phyloP scores from a whole-genome alignment of 305 asterid genomes.

The Withania somnifera region DNA sequence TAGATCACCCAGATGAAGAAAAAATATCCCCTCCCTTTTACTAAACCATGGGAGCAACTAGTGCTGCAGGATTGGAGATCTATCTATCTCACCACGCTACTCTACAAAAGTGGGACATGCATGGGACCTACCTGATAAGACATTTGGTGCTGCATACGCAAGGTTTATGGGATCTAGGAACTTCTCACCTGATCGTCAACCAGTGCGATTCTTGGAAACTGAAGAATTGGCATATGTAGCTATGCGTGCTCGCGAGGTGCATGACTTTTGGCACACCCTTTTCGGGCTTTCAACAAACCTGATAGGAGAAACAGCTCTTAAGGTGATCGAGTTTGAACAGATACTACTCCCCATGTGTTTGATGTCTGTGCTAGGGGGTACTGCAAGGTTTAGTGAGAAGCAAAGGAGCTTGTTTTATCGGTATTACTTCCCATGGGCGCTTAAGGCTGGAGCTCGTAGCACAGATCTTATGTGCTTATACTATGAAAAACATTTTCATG shows the following conservation, averaged over 20 bases:
- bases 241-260: constrained; percentile 93
- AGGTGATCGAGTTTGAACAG: constrained; percentile 90
- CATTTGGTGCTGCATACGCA: constrained; percentile 95
- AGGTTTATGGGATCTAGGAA: constrained; percentile 90
- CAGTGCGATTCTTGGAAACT: constrained; percentile 87
- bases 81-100: too few relatives aligned
- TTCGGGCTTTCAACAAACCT: constrained; percentile 79
- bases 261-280: constrained; percentile 92
- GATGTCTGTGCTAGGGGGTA: constrained; percentile 76
- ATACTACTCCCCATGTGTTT: constrained; percentile 93
- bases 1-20: too few relatives aligned
- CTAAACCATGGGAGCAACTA: too few relatives aligned
- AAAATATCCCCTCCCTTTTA: too few relatives aligned
- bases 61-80: too few relatives aligned
- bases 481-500: constrained; percentile 74
- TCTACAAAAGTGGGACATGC: constrained; percentile 75
- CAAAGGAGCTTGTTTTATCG: constrained; percentile 74
- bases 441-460: constrained; percentile 57
- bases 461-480: constrained; percentile 79
- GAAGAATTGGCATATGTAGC: constrained; percentile 86
- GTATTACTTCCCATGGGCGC: constrained; percentile 93
- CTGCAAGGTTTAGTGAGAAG: constrained; percentile 56
- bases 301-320: constrained; percentile 81
- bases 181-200: constrained; percentile 91
- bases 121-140: constrained; percentile 81